These are phyloP conservation scores for Saccharum officinarum DNA, from an alignment of 176 grass and related monocot genomes.

Conservation along the genomic window DNA sequence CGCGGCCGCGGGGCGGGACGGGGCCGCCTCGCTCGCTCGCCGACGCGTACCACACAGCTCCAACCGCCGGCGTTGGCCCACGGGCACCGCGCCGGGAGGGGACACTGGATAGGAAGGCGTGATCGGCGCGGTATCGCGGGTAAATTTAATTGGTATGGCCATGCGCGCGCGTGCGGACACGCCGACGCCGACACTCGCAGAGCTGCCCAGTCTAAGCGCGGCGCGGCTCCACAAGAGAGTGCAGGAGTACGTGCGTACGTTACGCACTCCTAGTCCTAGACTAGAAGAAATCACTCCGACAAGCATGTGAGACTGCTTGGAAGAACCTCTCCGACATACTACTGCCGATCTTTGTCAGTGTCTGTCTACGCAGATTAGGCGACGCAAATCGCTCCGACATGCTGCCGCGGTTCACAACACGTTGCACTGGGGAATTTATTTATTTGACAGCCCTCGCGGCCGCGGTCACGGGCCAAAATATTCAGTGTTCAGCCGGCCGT, in stretches of 20 bases:
- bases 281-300: background rate
- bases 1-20: background rate
- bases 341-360: background rate
- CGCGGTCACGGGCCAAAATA: background rate
- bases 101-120: background rate
- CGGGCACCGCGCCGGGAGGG: background rate
- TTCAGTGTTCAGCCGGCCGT: background rate
- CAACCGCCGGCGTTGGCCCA: conserved; percentile 27
- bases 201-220: no score
- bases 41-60: background rate
- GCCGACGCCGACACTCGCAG: conserved; percentile 22
- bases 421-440: background rate
- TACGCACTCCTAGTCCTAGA: no score
- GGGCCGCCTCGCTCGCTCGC: background rate
- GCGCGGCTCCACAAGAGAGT: no score
- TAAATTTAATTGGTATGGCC: background rate
- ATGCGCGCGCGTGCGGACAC: background rate
- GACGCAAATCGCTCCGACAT: conserved; percentile 35
- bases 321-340: background rate
- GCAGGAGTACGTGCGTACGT: no score
- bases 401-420: background rate
- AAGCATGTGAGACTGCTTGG: conserved; percentile 28
- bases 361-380: background rate
- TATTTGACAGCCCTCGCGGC: background rate
- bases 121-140: background rate